These are phyloP conservation scores for Conticribra weissflogii DNA, from an alignment of 108 stramenopile genomes.

Conservation along the genomic window DNA sequence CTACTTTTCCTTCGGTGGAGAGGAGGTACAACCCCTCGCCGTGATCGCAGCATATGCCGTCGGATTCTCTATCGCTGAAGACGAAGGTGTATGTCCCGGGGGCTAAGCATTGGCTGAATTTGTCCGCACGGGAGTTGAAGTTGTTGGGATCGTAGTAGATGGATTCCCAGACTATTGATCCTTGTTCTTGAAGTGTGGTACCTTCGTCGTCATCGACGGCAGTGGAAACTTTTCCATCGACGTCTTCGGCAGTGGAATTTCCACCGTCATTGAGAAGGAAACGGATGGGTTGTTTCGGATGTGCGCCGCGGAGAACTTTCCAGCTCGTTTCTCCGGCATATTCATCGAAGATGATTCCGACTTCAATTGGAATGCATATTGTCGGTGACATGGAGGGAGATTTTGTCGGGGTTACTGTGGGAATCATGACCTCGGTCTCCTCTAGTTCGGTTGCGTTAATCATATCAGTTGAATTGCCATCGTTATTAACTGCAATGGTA, in stretches of 20 bases:
- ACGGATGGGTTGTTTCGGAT: too few relatives aligned
- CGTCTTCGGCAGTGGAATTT: background rate
- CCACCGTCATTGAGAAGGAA: conserved; percentile 3
- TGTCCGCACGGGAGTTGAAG: conserved; percentile 9
- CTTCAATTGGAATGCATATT: conserved; percentile 34
- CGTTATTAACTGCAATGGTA: background rate
- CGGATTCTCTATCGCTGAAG: conserved; percentile 24
- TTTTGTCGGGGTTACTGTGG: background rate
- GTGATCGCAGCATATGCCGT: conserved; percentile 38
- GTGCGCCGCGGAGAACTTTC: conserved; percentile 6
- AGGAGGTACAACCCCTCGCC: conserved; percentile 36
- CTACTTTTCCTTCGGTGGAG: conserved; percentile 27
- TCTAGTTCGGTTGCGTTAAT: background rate
- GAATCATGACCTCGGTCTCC: background rate
- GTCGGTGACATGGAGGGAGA: conserved; percentile 20
- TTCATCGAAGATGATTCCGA: conserved; percentile 41
- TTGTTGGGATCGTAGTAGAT: conserved; percentile 18
- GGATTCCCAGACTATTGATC: conserved; percentile 29
- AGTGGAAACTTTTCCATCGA: background rate
- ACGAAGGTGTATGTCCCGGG: conserved; percentile 31
- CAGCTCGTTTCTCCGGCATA: conserved; percentile 33
- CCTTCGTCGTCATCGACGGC: background rate
- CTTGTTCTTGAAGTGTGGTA: too few relatives aligned
- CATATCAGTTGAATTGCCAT: too few relatives aligned
- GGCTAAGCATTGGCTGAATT: conserved; percentile 21